These are phyloP conservation scores for Heracleum sosnowskyi DNA, from an alignment of 129 eudicot genomes.

Conservation along the genomic window DNA sequence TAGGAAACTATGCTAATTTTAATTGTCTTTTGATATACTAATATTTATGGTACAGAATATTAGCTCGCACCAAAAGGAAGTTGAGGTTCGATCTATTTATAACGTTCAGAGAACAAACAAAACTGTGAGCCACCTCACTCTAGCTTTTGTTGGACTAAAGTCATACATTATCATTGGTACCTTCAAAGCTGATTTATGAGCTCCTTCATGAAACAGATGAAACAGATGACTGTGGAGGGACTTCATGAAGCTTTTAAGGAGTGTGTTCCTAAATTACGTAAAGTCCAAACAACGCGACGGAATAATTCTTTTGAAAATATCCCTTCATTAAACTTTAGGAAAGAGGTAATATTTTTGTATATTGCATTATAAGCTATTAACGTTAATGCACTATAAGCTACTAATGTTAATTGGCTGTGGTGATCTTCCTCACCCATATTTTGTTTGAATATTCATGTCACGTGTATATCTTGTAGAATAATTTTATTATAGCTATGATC, in stretches of 20 bases:
- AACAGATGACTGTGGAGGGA: constrained; percentile 40
- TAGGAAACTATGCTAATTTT: background rate
- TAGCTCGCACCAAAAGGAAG: constrained; percentile 11
- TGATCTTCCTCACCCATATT: background rate
- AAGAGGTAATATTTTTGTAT: constrained; percentile 47
- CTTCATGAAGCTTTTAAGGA: constrained; percentile 51
- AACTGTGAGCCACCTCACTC: constrained; percentile 32
- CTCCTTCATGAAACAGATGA: constrained; percentile 19
- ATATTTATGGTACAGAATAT: constrained; percentile 27
- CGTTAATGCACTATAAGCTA: background rate
- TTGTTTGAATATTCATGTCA: background rate
- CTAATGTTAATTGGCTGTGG: background rate
- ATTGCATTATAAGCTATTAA: background rate
- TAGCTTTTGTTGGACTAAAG: background rate
- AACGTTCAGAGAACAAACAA: constrained; percentile 21
- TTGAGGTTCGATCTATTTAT: constrained; percentile 12
- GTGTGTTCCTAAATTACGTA: constrained; percentile 56
- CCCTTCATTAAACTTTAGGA: constrained; percentile 74
- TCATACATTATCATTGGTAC: background rate
- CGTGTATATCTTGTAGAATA: background rate
- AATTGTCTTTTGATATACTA: background rate
- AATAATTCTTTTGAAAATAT: constrained; percentile 43
- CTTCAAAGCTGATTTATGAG: constrained; percentile 5
- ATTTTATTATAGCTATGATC: background rate
- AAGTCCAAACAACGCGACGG: constrained; percentile 51